Conservation (phyloP, 2,329 filamentous ascomycete genomes). For the Myriosclerotinia duriaeana region DNA sequence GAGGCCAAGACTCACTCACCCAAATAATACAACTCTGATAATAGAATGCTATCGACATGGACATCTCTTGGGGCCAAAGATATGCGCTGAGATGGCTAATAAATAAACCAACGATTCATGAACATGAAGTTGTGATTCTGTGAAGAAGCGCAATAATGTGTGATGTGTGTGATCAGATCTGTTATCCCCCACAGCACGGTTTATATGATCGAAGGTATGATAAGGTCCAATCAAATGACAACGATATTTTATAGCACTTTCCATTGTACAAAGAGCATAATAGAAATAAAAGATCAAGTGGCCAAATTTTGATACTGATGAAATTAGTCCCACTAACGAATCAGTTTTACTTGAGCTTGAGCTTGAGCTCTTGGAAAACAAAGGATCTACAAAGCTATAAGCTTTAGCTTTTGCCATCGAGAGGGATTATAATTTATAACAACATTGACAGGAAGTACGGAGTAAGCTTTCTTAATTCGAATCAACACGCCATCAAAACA, state of each 20-base stretch:
- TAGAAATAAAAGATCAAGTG: conserved; percentile 1
- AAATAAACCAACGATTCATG: too few species aligned
- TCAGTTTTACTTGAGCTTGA: neutral
- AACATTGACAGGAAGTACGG: neutral
- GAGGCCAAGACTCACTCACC: neutral
- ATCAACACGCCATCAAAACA: too few species aligned
- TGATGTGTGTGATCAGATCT: conserved; percentile 4
- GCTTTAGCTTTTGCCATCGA: neutral
- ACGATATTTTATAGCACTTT: neutral
- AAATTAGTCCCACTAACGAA: neutral
- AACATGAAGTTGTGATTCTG: too few species aligned
- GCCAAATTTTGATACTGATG: neutral
- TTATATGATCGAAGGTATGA: conserved; percentile 1
- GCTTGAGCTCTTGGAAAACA: neutral
- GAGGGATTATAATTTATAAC: too few species aligned
- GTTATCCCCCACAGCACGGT: neutral
- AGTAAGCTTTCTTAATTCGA: neutral
- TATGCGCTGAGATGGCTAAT: conserved; percentile 4
- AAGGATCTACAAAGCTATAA: neutral
- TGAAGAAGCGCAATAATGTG: conserved; percentile 8
- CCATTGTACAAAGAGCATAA: conserved; percentile 8
- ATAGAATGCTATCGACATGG: too few species aligned
- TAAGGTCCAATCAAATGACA: neutral
- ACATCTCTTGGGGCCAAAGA: conserved; percentile 2
- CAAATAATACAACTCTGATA: neutral